phyloP scores from a whole-genome alignment of 2,329 filamentous ascomycete genomes.

The Thelonectria discophora region DNA sequence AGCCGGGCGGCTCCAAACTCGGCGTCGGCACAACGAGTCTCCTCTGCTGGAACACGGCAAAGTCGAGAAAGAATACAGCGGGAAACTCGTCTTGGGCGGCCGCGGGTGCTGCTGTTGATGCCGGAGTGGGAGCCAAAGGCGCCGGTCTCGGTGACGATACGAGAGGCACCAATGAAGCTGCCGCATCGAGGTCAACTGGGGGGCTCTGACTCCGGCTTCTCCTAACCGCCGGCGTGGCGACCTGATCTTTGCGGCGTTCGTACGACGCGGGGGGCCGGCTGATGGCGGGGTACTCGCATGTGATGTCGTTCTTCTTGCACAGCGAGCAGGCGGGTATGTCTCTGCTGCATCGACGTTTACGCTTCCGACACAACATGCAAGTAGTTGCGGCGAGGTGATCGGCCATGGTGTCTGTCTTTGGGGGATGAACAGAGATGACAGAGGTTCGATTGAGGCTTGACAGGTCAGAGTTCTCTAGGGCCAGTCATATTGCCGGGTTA shows the following conservation, averaged over 20 bases:
- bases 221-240: not conserved
- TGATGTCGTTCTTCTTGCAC: constrained; percentile 1
- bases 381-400: not conserved
- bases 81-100: not conserved
- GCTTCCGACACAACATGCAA: constrained; percentile 14
- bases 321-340: constrained; percentile 9
- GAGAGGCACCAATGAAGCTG: too few species aligned
- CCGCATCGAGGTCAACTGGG: too few species aligned
- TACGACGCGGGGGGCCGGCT: not conserved
- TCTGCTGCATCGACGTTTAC: constrained; percentile 16
- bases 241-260: not conserved
- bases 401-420: not conserved
- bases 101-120: too few species aligned
- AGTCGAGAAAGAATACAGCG: constrained; percentile 6
- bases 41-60: not conserved
- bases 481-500: too few species aligned
- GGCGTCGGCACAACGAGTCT: not conserved
- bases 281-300: not conserved
- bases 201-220: not conserved
- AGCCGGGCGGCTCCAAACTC: not conserved
- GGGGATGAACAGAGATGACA: too few species aligned
- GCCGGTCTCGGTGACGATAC: too few species aligned
- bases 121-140: too few species aligned
- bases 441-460: too few species aligned
- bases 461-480: too few species aligned